These are phyloP conservation scores for Poa annua DNA, from an alignment of 176 grass and related monocot genomes.

Conservation along the genomic window DNA sequence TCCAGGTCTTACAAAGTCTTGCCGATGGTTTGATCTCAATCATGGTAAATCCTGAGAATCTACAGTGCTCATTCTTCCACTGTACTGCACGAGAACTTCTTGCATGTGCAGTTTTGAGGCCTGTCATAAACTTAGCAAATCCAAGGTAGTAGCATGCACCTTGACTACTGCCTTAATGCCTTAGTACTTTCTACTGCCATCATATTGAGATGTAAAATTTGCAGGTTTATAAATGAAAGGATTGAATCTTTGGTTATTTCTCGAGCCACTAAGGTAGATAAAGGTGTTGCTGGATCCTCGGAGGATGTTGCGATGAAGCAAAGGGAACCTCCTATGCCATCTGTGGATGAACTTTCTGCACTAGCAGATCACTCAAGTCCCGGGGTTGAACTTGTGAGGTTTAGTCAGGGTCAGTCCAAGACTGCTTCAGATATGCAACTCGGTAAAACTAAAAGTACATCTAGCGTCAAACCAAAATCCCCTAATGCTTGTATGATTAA, in stretches of 20 bases:
- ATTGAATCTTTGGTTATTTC: constrained; percentile 85
- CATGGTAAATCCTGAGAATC: constrained; percentile 73
- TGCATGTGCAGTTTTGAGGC: constrained; percentile 82
- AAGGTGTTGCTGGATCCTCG: constrained; percentile 51
- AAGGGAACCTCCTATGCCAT: constrained; percentile 64
- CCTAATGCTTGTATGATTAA: constrained; percentile 29
- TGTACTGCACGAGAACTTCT: constrained; percentile 88
- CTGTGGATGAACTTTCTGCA: constrained; percentile 74
- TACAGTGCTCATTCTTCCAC: constrained; percentile 84
- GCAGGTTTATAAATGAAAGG: constrained; percentile 99
- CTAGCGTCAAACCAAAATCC: constrained; percentile 36
- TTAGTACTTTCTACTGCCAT: constrained; percentile 23
- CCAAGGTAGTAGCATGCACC: constrained; percentile 68
- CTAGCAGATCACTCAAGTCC: constrained; percentile 69
- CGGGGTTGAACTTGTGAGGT: constrained; percentile 91
- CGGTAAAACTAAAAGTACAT: constrained; percentile 45
- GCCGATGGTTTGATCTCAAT: constrained; percentile 71
- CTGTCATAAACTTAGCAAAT: constrained; percentile 86
- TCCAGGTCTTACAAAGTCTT: constrained; percentile 82
- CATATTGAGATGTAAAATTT: constrained; percentile 45
- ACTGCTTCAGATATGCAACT: constrained; percentile 44
- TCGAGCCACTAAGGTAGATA: constrained; percentile 60
- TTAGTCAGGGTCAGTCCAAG: constrained; percentile 60
- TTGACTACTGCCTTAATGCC: constrained; percentile 27
- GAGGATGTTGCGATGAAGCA: constrained; percentile 55